Percentiles rank a stretch among this genome's conserved stretches.
Conservation (phyloP, 169 alveolate species). For the Perkinsus marinus region DNA sequence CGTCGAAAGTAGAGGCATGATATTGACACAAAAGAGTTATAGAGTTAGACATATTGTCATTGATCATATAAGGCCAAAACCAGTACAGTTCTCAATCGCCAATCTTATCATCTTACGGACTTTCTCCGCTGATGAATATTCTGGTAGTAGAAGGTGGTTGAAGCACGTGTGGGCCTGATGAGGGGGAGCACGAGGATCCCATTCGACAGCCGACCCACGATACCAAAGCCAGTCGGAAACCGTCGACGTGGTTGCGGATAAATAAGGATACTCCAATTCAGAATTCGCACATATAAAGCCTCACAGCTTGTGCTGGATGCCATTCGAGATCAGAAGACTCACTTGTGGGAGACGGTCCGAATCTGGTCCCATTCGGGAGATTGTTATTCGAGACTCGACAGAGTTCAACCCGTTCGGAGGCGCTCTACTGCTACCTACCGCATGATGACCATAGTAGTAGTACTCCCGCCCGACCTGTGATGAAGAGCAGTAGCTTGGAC, state of each 20-base stretch:
- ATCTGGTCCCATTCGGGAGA: slow-evolving; percentile 38
- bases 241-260: background rate
- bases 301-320: background rate
- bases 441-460: slow-evolving; percentile 34
- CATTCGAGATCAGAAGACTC: slow-evolving; percentile 2
- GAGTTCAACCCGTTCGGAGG: background rate
- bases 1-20: too few relatives aligned
- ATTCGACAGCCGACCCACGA: too few relatives aligned
- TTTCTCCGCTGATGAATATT: slow-evolving; percentile 43
- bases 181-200: too few relatives aligned
- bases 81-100: slow-evolving; percentile 64
- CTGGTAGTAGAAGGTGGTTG: slow-evolving; percentile 61
- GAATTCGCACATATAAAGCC: too few relatives aligned
- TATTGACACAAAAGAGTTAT: too few relatives aligned
- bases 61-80: slow-evolving; percentile 49
- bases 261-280: background rate
- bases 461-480: slow-evolving; percentile 56
- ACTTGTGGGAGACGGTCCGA: slow-evolving; percentile 47
- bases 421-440: slow-evolving; percentile 8
- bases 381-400: background rate
- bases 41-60: background rate
- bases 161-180: slow-evolving; percentile 72
- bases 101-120: slow-evolving; percentile 34
- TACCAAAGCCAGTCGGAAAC: too few relatives aligned
- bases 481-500: slow-evolving; percentile 41